Conservation (phyloP, 2,329 filamentous ascomycete species). For the Pseudogymnoascus sp. region DNA sequence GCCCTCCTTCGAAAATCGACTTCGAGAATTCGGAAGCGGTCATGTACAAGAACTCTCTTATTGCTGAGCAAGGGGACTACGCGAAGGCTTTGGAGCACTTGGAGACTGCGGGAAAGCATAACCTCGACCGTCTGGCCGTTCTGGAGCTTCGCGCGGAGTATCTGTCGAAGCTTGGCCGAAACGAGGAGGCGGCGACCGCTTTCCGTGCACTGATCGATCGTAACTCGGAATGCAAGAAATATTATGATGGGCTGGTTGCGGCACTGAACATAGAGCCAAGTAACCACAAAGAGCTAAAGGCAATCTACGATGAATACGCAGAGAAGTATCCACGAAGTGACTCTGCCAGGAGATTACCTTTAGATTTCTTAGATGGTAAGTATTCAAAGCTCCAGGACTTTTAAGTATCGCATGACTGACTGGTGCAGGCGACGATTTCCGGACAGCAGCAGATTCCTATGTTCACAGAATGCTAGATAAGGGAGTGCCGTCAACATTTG, state of each 20-base stretch:
- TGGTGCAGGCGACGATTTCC: conserved; percentile 65
- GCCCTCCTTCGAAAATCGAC: conserved; percentile 66
- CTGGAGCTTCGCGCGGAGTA: conserved; percentile 84
- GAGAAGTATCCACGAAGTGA: conserved; percentile 77
- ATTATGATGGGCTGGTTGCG: conserved; percentile 73
- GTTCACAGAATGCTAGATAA: conserved; percentile 79
- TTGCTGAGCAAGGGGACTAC: conserved; percentile 79
- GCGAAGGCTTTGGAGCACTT: conserved; percentile 82
- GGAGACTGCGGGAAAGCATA: conserved; percentile 67
- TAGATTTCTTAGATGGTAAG: conserved; percentile 77
- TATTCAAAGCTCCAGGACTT: conserved; percentile 9
- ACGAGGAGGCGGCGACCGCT: conserved; percentile 72
- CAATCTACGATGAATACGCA: conserved; percentile 76
- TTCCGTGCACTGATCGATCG: conserved; percentile 77
- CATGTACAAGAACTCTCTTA: conserved; percentile 92
- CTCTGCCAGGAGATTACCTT: conserved; percentile 74
- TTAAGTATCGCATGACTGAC: conserved; percentile 14
- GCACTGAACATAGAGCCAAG: conserved; percentile 56
- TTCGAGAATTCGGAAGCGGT: conserved; percentile 90
- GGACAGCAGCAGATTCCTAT: conserved; percentile 69
- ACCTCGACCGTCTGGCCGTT: conserved; percentile 75
- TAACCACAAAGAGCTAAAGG: conserved; percentile 59
- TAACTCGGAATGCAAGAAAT: conserved; percentile 79
- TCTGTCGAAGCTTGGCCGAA: conserved; percentile 66
- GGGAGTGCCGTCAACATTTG: conserved; percentile 92